phyloP scores from a whole-genome alignment of 1,139 yeast genomes.

The Magnusiomyces ingens region DNA sequence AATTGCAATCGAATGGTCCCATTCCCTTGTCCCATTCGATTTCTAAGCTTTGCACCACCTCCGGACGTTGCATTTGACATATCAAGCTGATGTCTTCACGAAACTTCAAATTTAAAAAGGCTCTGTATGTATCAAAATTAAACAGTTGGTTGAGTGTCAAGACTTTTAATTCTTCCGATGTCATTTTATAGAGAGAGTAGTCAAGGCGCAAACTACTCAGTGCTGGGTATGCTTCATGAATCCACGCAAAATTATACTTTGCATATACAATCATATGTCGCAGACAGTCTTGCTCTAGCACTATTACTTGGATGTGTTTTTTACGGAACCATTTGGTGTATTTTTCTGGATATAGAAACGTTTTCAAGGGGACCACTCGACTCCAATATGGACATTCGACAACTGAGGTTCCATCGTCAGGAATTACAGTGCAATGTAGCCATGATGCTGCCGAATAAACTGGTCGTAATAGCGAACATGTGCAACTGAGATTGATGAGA shows the following conservation, averaged over 20 bases:
- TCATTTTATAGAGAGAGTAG: too few relatives aligned
- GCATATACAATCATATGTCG: too few relatives aligned
- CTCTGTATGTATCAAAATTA: background rate
- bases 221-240: background rate
- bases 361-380: background rate
- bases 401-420: background rate
- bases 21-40: background rate
- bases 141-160: background rate
- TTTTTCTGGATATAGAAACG: constrained; percentile 1
- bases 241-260: constrained; percentile 1
- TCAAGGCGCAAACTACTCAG: background rate
- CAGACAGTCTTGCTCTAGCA: background rate
- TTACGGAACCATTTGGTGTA: constrained; percentile 1
- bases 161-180: background rate
- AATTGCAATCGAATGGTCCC: background rate
- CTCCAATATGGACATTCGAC: background rate
- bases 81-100: too few relatives aligned
- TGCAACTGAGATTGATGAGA: background rate
- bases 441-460: background rate
- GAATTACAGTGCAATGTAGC: background rate
- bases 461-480: background rate
- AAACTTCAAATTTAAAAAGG: background rate
- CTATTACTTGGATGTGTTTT: background rate
- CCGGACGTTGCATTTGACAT: background rate
- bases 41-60: background rate